phyloP scores from a whole-genome alignment of 495 filamentous ascomycete genomes.

The Penicillium daleae region DNA sequence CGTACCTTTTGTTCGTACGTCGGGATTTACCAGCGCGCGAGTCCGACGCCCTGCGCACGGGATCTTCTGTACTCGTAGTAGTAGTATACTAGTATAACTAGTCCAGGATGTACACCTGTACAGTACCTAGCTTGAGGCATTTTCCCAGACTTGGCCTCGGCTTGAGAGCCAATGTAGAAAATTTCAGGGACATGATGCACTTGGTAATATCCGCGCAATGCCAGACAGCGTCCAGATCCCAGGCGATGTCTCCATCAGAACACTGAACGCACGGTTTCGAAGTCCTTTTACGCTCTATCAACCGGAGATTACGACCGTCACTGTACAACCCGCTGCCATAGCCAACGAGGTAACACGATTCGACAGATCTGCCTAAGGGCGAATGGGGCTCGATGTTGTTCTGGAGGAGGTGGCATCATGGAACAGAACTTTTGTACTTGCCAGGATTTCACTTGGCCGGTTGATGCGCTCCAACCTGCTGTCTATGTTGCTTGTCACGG shows the following conservation, averaged over 20 bases:
- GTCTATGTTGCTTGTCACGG: slow-evolving; percentile 3
- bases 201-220: slow-evolving; percentile 3
- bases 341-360: slow-evolving; percentile 4
- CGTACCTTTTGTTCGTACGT: background rate
- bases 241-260: background rate
- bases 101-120: no score
- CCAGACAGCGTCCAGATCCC: slow-evolving; percentile 1
- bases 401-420: background rate
- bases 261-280: slow-evolving; percentile 1
- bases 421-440: slow-evolving; percentile 1
- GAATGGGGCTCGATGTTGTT: slow-evolving; percentile 1
- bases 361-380: slow-evolving; percentile 4
- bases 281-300: slow-evolving; percentile 4
- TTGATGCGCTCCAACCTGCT: slow-evolving; percentile 4
- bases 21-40: slow-evolving; percentile 19
- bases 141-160: slow-evolving; percentile 17
- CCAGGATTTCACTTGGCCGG: slow-evolving; percentile 4
- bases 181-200: slow-evolving; percentile 12
- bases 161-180: slow-evolving; percentile 10
- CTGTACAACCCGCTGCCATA: background rate
- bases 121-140: slow-evolving; percentile 19
- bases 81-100: no score
- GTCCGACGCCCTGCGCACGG: slow-evolving; percentile 8
- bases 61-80: no score
- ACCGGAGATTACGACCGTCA: background rate